These are phyloP conservation scores for Corymbia citriodora DNA, from an alignment of 441 rosid species.

Conservation along the genomic window DNA sequence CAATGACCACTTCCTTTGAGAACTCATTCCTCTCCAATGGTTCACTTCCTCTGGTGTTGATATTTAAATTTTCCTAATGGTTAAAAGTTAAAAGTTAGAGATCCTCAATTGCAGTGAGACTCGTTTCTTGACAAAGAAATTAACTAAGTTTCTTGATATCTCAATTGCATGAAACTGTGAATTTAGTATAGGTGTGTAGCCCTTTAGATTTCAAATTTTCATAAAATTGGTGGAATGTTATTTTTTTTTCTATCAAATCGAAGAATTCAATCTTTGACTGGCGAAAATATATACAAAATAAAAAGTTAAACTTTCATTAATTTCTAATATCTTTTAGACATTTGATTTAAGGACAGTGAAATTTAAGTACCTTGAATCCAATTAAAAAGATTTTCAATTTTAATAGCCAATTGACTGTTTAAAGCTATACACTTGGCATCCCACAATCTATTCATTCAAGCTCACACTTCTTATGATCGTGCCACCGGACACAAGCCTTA, in stretches of 20 bases:
- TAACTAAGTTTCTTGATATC: not conserved
- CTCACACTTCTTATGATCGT: not conserved
- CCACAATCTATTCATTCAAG: not conserved
- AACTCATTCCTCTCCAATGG: not conserved
- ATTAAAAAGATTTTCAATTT: not conserved
- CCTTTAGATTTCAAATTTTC: not conserved
- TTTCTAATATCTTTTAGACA: not conserved
- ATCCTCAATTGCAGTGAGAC: not conserved
- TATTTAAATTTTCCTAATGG: not conserved
- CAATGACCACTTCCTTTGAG: not conserved
- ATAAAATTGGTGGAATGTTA: not conserved
- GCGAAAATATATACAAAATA: no score
- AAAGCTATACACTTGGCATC: not conserved
- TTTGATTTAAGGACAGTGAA: rapidly evolving
- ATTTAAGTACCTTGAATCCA: rapidly evolving
- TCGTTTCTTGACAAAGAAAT: not conserved
- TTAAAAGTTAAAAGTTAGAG: not conserved
- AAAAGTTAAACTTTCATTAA: not conserved
- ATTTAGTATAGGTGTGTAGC: not conserved
- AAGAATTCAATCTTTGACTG: not conserved
- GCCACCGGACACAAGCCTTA: no score
- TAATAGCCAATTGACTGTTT: not conserved
- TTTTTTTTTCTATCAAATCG: not conserved
- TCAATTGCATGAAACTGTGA: not conserved
- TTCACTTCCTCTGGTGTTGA: not conserved